Evolutionary conservation across 352 stramenopile genomes (phyloP).

Genomic region (Stephanocyclus meneghinianus): DNA sequence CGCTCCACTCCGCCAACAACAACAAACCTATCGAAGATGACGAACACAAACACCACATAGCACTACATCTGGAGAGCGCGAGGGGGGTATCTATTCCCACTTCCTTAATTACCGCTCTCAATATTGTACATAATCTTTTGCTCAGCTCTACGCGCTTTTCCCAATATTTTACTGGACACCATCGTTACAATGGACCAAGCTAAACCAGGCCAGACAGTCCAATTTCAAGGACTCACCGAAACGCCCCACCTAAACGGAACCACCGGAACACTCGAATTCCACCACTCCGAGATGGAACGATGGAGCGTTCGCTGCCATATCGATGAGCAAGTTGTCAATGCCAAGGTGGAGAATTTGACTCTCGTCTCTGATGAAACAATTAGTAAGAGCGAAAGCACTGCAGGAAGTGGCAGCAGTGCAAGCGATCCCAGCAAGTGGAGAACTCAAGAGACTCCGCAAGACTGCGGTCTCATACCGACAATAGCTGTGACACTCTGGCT

Average conservation of each 20-base stretch:
- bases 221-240: constrained; percentile 16
- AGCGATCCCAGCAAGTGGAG: constrained; percentile 39
- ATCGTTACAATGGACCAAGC: constrained; percentile 13
- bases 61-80: too few species aligned
- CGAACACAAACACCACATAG: too few species aligned
- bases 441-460: constrained; percentile 36
- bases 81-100: too few species aligned
- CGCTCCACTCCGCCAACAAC: too few species aligned
- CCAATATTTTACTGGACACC: too few species aligned
- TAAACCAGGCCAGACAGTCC: constrained; percentile 7
- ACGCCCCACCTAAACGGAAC: constrained; percentile 16
- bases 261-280: background rate
- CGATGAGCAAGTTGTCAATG: background rate
- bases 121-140: too few species aligned
- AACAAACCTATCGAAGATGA: too few species aligned
- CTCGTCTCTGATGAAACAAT: background rate
- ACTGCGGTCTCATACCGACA: constrained; percentile 36
- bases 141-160: too few species aligned
- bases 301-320: background rate
- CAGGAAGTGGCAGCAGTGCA: background rate
- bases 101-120: too few species aligned
- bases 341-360: background rate
- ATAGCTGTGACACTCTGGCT: constrained; percentile 49
- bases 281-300: background rate
- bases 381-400: background rate